Evolutionary conservation across 768 basidiomycete genomes (phyloP), one percentile per base, ranked within the genome.

Genomic region (Boletus pseudopeckii): DNA sequence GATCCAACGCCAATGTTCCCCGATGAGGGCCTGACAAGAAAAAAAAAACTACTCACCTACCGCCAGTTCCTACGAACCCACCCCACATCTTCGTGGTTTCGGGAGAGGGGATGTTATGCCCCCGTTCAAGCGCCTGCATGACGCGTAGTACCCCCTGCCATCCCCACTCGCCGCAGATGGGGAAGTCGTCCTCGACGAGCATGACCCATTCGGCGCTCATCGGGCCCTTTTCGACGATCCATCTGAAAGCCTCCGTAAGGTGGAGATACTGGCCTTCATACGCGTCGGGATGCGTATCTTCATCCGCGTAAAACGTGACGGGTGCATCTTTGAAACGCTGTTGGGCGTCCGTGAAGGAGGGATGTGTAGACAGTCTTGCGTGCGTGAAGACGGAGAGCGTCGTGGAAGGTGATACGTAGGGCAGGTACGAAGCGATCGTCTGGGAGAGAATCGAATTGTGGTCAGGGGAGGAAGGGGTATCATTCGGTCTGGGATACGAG

Each of bases 161-260:
- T 22, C 74, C 73, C 58, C 70, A 68, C 7, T 67, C 66, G 15
- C 67, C 71, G 30, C 75, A 77, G 18, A 77, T 41, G 0, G 76
- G 75, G 43, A 77, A 77, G 55, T 78, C 75, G 56, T 78, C 75
- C 49, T 76, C 76, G 28, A 74, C 63, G 13, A 77, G 62, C 71
- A 76, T 76, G 5, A 77, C 56, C 74, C 75, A 77, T 51, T 77
- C 74, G 14, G 73, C 66, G 36, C 55, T 53, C n/a, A 15, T 30
- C 1, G 53, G 33, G 5, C 54, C 52, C 38, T 52, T 62, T 40
- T 63, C 63, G 33, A 45, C 33, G 53, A 62, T 56, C 77, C 74
- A 77, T 26, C 69, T 53, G 38, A 77, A 70, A 5, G 75, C 75
- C 43, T 78, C 76, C 8, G 74, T 66, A 32, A 73, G 65, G 57